phyloP scores from a whole-genome alignment of 2,329 filamentous ascomycete species.

The Berkeleyomyces rouxiae region DNA sequence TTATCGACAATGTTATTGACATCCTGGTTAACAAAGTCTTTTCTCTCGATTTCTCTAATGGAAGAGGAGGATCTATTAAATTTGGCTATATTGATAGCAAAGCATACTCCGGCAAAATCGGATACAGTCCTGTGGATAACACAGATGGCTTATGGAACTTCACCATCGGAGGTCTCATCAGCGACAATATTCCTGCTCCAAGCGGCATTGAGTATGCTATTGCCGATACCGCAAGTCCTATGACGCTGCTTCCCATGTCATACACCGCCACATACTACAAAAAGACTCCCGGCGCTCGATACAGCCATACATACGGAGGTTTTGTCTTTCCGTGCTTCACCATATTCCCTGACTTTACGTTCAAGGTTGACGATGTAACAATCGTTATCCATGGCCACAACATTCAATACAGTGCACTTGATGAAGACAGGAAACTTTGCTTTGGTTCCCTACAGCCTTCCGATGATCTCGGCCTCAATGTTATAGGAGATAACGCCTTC shows the following conservation, averaged over 20 bases:
- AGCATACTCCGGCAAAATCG: constrained; percentile 39
- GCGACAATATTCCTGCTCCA: constrained; percentile 11
- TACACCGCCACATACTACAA: constrained; percentile 34
- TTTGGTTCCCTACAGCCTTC: constrained; percentile 52
- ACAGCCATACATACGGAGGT: constrained; percentile 26
- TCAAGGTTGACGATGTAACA: constrained; percentile 44
- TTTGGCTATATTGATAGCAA: constrained; percentile 34
- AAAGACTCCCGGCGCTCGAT: constrained; percentile 27
- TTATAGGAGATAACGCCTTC: constrained; percentile 29
- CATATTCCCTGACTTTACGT: constrained; percentile 30
- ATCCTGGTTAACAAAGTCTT: too few relatives aligned
- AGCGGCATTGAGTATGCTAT: constrained; percentile 18
- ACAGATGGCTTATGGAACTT: constrained; percentile 23
- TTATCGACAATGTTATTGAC: constrained; percentile 23
- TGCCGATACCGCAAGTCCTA: constrained; percentile 44
- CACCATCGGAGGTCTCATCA: constrained; percentile 18
- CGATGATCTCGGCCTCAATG: constrained; percentile 26
- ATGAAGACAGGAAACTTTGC: constrained; percentile 37
- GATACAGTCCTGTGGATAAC: constrained; percentile 38
- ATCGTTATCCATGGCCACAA: constrained; percentile 37
- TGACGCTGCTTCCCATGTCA: constrained; percentile 40
- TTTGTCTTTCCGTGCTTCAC: constrained; percentile 31
- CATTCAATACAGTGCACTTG: constrained; percentile 31
- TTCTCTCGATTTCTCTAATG: not conserved
- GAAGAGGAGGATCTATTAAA: constrained; percentile 4